Evolutionary conservation across 2,329 filamentous ascomycete species (phyloP), one percentile per base, ranked within the genome.

Genomic region (Exophiala phaeomuriformis): DNA sequence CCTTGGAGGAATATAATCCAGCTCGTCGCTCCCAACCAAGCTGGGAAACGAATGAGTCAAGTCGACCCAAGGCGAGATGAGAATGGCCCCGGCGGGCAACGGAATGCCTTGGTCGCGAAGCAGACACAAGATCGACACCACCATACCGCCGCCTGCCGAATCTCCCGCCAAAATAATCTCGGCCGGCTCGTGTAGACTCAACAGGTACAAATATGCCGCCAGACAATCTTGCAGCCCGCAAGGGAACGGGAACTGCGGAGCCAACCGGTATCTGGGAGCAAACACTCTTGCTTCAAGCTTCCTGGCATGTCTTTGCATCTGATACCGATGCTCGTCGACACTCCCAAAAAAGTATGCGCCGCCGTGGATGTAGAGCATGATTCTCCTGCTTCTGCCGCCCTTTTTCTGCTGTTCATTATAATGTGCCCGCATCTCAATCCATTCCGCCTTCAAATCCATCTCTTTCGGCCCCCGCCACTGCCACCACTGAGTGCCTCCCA

Each of bases 61-160:
- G 67, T 98, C 93, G 5, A 91, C 90, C 93, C 93, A 98, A 0
- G 93, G 93, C 47, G 89, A 95, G 48, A 97, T 87, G 39, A 97
- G 75, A 42, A 97, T 84, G 3, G 86, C 90, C 1, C 93, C 93
- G 1, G 93, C 90, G 0, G 93, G 93, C 29, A 96, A 70, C 4
- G 91, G 86, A 9, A 95, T 75, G 0, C 84, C 85, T 66, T 86
- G 85, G 65, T 97, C 90, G 58, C 93, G 83, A 57, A 97, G 70
- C 1, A 83, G 80, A 31, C 94, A 85, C 51, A 98, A 71, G 70
- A 96, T 76, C 65, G 75, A 86, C 60, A 96, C 62, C 0, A 90
- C 80, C 88, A 97, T 93, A 6, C 91, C 93, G 35, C 84, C 93
- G 28, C 93, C 93, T 0, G 93, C 93, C 6, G 91, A 96, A 66